Evolutionary conservation across 805 yeast species (phyloP), one percentile per base, ranked within the genome.

Genomic region (Schwanniomyces polymorphus): DNA sequence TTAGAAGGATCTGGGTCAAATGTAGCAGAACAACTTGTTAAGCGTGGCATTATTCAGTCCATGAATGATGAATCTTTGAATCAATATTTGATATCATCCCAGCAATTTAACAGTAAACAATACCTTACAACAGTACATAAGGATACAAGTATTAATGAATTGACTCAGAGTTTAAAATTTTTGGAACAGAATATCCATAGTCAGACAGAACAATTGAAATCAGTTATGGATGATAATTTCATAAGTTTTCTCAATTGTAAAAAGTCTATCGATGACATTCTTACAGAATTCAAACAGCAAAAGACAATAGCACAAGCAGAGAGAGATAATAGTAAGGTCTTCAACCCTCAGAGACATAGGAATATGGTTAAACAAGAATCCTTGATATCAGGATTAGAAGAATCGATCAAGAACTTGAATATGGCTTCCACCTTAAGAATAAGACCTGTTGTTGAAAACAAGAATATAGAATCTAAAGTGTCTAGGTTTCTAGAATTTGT

Each of bases 381-480:
- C 1, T 56, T 73, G 27, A 56, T 58, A 25, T 54, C 67, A 4
- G 74, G 66, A 44, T 57, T 73, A 31, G 78, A 73, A 52, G 70
- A 64, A 41, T 59, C 72, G 3, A 59, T 73, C 33, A 70, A 70
- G 46, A 69, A 70, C 50, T 55, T 73, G 41, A 72, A 70, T 44
- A 52, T 67, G 28, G 59, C 72, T 1, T 63, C 75, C 0, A 55
- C 72, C 7, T 54, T 70, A 38, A 64, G 70, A 64, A 70, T 73
- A 27, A 57, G 76, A 39, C 78, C 78, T 5, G 67, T 73, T 11
- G 56, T 63, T 51, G 77, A 73, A 31, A 69, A 69, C 46, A 64
- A 66, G 45, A 55, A 58, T 23, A 67, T 63, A 48, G 76, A 71
- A 54, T 46, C 45, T 7, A 73, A 72, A 44, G 52, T 72, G 18